Evolutionary conservation across 331 rosid species (phyloP), one percentile per base, ranked within the genome.

Genomic region (Ulmus americana): DNA sequence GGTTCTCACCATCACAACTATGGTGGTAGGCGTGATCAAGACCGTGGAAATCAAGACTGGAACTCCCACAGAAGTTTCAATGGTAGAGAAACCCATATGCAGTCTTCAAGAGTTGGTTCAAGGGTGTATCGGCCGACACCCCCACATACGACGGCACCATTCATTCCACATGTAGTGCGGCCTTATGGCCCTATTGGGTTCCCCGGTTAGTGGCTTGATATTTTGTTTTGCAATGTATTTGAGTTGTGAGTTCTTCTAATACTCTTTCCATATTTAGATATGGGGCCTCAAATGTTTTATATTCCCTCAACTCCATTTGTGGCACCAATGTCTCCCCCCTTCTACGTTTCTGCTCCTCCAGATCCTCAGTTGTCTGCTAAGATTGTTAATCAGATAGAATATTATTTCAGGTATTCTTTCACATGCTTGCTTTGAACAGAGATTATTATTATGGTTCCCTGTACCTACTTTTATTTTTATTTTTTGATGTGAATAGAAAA

Each of bases 341-440:
- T 56, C 58, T 28, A 28, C 4, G 60, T 59, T 68, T 16, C 74
- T 59, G 70, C 71, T 49, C 72, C 83, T 49, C 72, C 83, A 46
- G 94, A 86, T 70, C 78, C 72, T 71, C 87, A 78, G 77, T 70
- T 86, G 77, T 79, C 73, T n/a, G 9, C 61, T 68, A 75, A 68
- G 80, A 86, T 91, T 63, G 82, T 85, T 45, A 72, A 53, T 59
- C 97, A 91, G 78, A 82, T 91, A 61, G 84, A 88, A 14, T 91
- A 88, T 72, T 91, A 91, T 73, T 91, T 88, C 82, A 91, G 96
- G 97, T 91, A 80, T 40, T 68, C 63, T 74, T 70, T 80, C 45
- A 7, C 40, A 9, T 65, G 10, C 44, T 73, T 45, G 14, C 12
- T 59, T 61, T 63, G 49, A 35, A 22, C 11, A 49, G 39, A 43